phyloP scores from a whole-genome alignment of 2,329 filamentous ascomycete species.

The Rasamsonia emersonii region DNA sequence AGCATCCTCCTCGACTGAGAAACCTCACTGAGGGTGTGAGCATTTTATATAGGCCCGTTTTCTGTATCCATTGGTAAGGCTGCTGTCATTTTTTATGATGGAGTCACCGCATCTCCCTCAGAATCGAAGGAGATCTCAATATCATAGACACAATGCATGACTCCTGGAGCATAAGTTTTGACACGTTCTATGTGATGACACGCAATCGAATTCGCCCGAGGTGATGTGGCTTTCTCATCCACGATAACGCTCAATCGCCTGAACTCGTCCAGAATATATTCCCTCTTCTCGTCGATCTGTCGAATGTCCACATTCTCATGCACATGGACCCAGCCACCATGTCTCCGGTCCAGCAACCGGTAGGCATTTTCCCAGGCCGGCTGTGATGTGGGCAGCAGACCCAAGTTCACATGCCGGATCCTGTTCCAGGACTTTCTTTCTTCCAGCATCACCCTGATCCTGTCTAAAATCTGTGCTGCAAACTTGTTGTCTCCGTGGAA shows the following conservation, averaged over 20 bases:
- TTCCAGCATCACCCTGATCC: slow-evolving; percentile 22
- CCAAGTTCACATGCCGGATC: slow-evolving; percentile 52
- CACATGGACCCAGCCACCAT: slow-evolving; percentile 50
- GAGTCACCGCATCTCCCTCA: no score
- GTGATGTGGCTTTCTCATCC: slow-evolving; percentile 6
- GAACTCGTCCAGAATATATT: slow-evolving; percentile 34
- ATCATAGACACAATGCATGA: slow-evolving; percentile 55
- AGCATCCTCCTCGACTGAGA: no score
- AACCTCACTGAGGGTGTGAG: no score
- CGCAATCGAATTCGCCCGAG: slow-evolving; percentile 9
- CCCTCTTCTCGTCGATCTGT: slow-evolving; percentile 32
- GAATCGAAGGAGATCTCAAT: slow-evolving; percentile 27
- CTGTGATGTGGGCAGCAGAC: slow-evolving; percentile 46
- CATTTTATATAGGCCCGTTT: no score
- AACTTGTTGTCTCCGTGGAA: slow-evolving; percentile 60
- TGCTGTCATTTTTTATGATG: no score
- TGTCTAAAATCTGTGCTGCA: slow-evolving; percentile 37
- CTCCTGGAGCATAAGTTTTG: slow-evolving; percentile 54
- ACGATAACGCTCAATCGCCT: slow-evolving; percentile 16
- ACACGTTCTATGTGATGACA: slow-evolving; percentile 43
- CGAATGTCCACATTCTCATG: slow-evolving; percentile 51
- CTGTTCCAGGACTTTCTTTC: slow-evolving; percentile 22
- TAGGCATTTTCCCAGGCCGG: slow-evolving; percentile 44
- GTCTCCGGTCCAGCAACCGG: slow-evolving; percentile 34
- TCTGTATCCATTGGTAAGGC: not conserved